phyloP scores from a whole-genome alignment of 176 grass and related monocot genomes.

The Avena atlantica region DNA sequence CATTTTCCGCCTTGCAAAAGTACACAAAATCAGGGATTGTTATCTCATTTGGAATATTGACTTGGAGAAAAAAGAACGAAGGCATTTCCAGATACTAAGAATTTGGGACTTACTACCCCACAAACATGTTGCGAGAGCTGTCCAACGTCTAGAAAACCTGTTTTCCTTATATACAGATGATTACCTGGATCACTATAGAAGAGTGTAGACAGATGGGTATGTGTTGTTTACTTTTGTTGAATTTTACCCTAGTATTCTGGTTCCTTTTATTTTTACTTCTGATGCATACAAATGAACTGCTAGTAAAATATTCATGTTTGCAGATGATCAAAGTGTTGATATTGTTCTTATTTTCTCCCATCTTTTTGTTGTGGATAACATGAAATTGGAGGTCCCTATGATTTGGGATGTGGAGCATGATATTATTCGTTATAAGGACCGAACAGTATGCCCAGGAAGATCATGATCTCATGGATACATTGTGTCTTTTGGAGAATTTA shows the following conservation, averaged over 20 bases:
- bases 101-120: constrained; percentile 68
- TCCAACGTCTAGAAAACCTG: constrained; percentile 63
- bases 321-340: no score
- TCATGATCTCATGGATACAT: constrained; percentile 30
- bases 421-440: constrained; percentile 53
- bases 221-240: not conserved
- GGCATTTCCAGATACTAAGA: constrained; percentile 68
- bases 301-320: no score
- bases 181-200: constrained; percentile 63
- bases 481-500: constrained; percentile 55
- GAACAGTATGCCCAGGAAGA: constrained; percentile 21
- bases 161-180: constrained; percentile 50
- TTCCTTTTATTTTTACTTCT: not conserved
- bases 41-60: constrained; percentile 80
- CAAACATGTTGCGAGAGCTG: constrained; percentile 46
- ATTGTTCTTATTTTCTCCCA: not conserved
- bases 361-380: constrained; percentile 34
- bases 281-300: not conserved
- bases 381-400: constrained; percentile 64
- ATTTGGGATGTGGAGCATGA: constrained; percentile 57
- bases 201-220: constrained; percentile 53
- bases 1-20: constrained; percentile 52
- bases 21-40: constrained; percentile 46
- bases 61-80: constrained; percentile 48
- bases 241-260: not conserved